Percentiles rank a stretch among this genome's conserved stretches.
Evolutionary conservation across 345 rosid genomes (phyloP).

Genomic region (Balakata baccata): DNA sequence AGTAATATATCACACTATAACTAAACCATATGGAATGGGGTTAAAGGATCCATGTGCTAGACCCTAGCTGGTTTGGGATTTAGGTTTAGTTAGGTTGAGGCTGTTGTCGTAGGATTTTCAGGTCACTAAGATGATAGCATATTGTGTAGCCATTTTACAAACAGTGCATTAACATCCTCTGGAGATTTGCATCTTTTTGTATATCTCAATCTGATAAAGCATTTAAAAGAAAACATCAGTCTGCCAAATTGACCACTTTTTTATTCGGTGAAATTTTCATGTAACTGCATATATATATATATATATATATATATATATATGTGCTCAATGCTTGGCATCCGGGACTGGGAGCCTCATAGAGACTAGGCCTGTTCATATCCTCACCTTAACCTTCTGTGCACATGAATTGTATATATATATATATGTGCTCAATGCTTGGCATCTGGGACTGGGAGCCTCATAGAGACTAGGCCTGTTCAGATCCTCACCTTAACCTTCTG

Average conservation of each 20-base stretch:
- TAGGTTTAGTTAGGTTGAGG: conserved; percentile 1
- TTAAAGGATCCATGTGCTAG: neutral
- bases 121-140: neutral
- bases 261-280: neutral
- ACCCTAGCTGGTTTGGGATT: neutral
- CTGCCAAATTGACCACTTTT: neutral
- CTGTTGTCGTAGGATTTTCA: conserved; percentile 1
- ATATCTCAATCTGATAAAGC: neutral
- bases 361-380: conserved; percentile 1
- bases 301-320: neutral
- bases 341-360: conserved; percentile 8
- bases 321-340: neutral
- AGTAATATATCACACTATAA: neutral
- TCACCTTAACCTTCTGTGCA: neutral
- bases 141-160: neutral
- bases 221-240: neutral
- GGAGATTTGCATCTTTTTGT: neutral
- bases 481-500: neutral
- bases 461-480: neutral
- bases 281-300: neutral
- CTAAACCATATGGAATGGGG: neutral
- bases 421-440: too few species aligned
- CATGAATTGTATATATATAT: neutral
- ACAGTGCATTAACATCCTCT: neutral
- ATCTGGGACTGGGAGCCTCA: conserved; percentile 11